phyloP scores from a whole-genome alignment of 345 rosid genomes.

The Linum tenue region DNA sequence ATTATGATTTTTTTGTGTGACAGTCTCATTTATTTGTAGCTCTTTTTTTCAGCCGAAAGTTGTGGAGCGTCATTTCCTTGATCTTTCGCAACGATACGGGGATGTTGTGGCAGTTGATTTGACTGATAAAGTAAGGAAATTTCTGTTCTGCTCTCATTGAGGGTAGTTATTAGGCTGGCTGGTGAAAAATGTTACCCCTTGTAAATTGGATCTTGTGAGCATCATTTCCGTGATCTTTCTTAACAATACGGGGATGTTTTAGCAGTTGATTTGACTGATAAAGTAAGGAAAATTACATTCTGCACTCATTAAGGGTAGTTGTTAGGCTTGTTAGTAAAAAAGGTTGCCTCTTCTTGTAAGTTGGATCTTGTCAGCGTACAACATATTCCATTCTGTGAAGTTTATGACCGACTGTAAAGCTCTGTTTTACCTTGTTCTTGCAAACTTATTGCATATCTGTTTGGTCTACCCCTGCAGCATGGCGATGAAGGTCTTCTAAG shows the following conservation, averaged over 20 bases:
- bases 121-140: conserved; percentile 56
- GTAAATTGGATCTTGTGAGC: too few relatives aligned
- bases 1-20: conserved; percentile 9
- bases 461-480: conserved; percentile 35
- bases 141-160: conserved; percentile 8
- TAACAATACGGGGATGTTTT: conserved; percentile 78
- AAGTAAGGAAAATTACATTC: conserved; percentile 34
- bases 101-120: conserved; percentile 61
- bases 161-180: too few relatives aligned
- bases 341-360: too few relatives aligned
- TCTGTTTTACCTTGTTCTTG: background rate
- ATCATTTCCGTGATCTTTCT: background rate
- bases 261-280: conserved; percentile 72
- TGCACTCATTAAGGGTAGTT: background rate
- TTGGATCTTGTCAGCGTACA: background rate
- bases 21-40: conserved; percentile 5
- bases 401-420: background rate
- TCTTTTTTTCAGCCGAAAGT: conserved; percentile 51
- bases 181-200: too few relatives aligned
- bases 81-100: conserved; percentile 85
- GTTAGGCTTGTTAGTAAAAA: too few relatives aligned
- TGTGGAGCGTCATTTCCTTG: conserved; percentile 81
- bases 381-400: background rate
- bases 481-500: conserved; percentile 88
- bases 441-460: conserved; percentile 2